A percentile compares a stretch with the other conserved stretches of the same genome.
Evolutionary conservation across 2,329 filamentous ascomycete species (phyloP).

Genomic region (Rachicladosporium sp.): DNA sequence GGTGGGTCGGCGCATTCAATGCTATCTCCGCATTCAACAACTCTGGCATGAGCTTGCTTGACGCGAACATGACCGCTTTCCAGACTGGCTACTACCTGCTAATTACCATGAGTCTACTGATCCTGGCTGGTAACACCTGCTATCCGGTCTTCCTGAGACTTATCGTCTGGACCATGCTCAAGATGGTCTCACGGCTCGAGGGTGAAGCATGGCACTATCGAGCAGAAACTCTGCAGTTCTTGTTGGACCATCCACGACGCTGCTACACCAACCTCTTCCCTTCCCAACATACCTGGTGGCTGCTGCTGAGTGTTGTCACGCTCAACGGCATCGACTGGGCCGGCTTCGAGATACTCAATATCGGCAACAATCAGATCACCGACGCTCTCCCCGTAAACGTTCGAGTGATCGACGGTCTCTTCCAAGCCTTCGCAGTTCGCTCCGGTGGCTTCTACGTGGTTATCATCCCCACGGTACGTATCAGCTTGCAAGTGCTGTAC

Average conservation of each 20-base stretch:
- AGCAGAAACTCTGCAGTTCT: slow-evolving; percentile 38
- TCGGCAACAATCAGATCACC: slow-evolving; percentile 40
- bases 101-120: slow-evolving; percentile 36
- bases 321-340: slow-evolving; percentile 45
- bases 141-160: slow-evolving; percentile 49
- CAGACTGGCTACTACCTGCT: slow-evolving; percentile 35
- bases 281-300: slow-evolving; percentile 45
- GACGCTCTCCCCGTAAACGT: slow-evolving; percentile 30
- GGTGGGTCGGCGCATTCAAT: slow-evolving; percentile 59
- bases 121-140: slow-evolving; percentile 42
- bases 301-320: slow-evolving; percentile 37
- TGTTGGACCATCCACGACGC: slow-evolving; percentile 50
- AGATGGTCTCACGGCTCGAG: slow-evolving; percentile 29
- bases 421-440: slow-evolving; percentile 43
- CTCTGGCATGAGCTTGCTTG: slow-evolving; percentile 55
- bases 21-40: slow-evolving; percentile 57
- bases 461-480: slow-evolving; percentile 34
- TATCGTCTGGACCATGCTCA: slow-evolving; percentile 45
- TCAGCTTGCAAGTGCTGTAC: slow-evolving; percentile 46
- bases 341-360: slow-evolving; percentile 41
- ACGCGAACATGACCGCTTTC: slow-evolving; percentile 54
- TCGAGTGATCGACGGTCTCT: slow-evolving; percentile 44
- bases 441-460: slow-evolving; percentile 40
- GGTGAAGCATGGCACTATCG: slow-evolving; percentile 26
- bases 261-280: slow-evolving; percentile 54